Base-by-base conservation (phyloP, 495 filamentous ascomycete species). In the Xylaria flabelliformis region DNA sequence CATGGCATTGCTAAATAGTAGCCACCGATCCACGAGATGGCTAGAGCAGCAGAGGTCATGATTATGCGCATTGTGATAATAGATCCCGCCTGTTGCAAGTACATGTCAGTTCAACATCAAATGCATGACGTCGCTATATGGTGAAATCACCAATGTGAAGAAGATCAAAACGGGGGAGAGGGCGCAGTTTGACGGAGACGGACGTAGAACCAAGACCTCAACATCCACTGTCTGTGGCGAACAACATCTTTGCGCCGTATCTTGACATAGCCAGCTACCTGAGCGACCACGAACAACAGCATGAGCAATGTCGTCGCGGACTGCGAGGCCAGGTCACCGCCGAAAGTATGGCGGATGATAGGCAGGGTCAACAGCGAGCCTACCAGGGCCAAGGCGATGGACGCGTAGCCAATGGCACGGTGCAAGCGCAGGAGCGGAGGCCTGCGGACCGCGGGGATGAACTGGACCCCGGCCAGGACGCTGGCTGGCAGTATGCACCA, bases 191-290 rank as follows among this genome's bases (percentile, higher is more conserved):
- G 67, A 46, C 8, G 42, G 32, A 21, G 15, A 69, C 67, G 5
- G 17, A 69, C 67, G 42, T 46, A 61, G 55, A 50, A 44, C 67
- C 67, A 69, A 17, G 67, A 58, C 39, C 67, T 24, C 55, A 69
- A 48, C 67, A 69, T 69, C 67, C 67, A 69, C 1, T 32, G 26
- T 7, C 67, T 24, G n/a, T 69, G 67, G 7, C 17, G 36, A 19
- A 29, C 2, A 21, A 69, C n/a, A n/a, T 69, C 26, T 24, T 53
- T 12, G 12, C 39, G 53, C 41, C 26, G 48, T 10, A 69, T 44
- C 15, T 21, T 46, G 39, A 48, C 41, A 61, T 46, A 69, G 24
- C 55, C 67, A n/a, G 24, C 44, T 17, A 32, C 26, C 15, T 69
- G 67, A 15, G 55, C 67, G 4, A 41, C 41, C 3, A 69, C 7